Evolutionary conservation across 2,329 filamentous ascomycete species (phyloP), one percentile per base, ranked within the genome.

Genomic region (Apiospora koreana): DNA sequence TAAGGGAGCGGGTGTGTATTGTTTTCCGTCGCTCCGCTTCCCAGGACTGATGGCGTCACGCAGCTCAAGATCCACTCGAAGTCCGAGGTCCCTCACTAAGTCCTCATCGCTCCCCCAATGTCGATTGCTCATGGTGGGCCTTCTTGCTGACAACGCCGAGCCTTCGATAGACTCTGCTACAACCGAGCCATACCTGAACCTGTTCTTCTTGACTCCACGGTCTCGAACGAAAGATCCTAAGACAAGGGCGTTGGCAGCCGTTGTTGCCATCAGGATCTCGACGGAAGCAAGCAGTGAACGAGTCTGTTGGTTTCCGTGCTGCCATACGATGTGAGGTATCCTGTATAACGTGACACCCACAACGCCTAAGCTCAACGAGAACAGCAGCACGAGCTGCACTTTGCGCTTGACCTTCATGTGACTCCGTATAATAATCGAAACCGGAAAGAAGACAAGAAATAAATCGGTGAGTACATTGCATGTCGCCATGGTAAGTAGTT

Each of bases 171-270:
- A 94, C 50, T 89, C 89, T 58, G 87, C 86, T 4, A 87, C 83
- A 16, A 86, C 83, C 1, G 91, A 89, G 21, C 86, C 86, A 72
- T 89, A 87, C 69, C 92, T 91, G 82, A 93, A 98, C 78, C 94
- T 96, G 70, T 88, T 87, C 81, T 97, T 97, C 85, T 98, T 98
- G 50, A 94, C 84, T 35, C 96, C 96, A 68, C 94, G 89, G 79
- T 98, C 95, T 18, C 95, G 89, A 38, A 98, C 90, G 77, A 98
- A 98, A 0, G 95, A 97, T 16, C 95, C 95, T 2, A 99, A 88
- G 0, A 98, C 93, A 25, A 99, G 86, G 3, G 92, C 91, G 79
- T 98, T 99, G 16, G 95, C 93, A 0, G 97, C 92, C 0, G 91
- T 90, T 0, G 95, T 93, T 6, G 96, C 95, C 67, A 95, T 95